Conservation (phyloP, 441 rosid genomes). For the Eutrema salsugineum region DNA sequence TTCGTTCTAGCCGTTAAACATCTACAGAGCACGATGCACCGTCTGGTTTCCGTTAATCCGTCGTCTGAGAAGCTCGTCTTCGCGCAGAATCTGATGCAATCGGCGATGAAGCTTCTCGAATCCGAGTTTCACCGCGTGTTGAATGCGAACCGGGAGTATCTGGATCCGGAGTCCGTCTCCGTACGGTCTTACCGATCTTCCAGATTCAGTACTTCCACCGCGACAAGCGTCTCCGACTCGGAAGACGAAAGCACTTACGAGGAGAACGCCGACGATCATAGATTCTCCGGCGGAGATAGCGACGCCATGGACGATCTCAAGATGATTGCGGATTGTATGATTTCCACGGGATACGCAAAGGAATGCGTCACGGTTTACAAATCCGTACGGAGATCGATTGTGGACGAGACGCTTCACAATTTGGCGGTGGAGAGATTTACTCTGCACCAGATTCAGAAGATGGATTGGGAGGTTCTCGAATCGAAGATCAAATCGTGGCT, state of each 20-base stretch:
- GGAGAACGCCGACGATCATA: conserved; percentile 41
- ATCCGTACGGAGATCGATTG: conserved; percentile 55
- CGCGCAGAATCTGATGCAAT: conserved; percentile 70
- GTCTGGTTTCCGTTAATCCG: conserved; percentile 34
- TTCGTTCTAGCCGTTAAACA: conserved; percentile 48
- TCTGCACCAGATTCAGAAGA: conserved; percentile 51
- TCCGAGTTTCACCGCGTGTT: conserved; percentile 80
- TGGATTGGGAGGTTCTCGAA: conserved; percentile 64
- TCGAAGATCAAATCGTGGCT: conserved; percentile 66
- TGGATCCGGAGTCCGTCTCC: conserved; percentile 64
- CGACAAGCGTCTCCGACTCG: conserved; percentile 40
- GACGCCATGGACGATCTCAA: conserved; percentile 58
- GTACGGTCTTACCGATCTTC: conserved; percentile 49
- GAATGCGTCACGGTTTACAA: conserved; percentile 60
- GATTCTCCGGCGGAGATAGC: conserved; percentile 35
- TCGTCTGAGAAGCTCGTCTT: conserved; percentile 36
- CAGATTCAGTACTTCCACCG: conserved; percentile 44
- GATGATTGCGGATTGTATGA: conserved; percentile 85
- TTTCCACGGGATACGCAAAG: conserved; percentile 59
- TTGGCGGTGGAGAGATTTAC: conserved; percentile 40
- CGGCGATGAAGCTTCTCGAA: conserved; percentile 77
- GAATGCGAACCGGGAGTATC: conserved; percentile 53
- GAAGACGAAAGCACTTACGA: conserved; percentile 38
- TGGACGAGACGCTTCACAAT: conserved; percentile 63
- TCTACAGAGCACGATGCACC: conserved; percentile 63